Evolutionary conservation across 768 basidiomycete genomes (phyloP).

Genomic region (Lepiota venenata): DNA sequence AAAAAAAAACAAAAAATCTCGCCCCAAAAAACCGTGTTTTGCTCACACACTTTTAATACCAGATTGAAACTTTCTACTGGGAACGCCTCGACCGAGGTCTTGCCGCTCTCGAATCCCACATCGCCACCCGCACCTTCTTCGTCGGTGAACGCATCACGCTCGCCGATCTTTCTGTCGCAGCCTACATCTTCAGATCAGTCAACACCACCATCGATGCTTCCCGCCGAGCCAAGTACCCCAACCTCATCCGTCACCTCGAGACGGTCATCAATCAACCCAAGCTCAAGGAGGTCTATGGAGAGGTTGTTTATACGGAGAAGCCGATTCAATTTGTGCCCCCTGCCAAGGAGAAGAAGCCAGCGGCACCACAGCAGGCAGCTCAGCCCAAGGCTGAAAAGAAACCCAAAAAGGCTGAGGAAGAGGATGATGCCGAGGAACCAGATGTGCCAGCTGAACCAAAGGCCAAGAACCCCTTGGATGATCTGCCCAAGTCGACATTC

Average conservation of each 20-base stretch:
- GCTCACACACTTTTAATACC: neutral
- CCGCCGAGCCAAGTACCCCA: slow-evolving; percentile 63
- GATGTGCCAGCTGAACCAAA: slow-evolving; percentile 81
- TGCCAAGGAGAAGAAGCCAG: slow-evolving; percentile 76
- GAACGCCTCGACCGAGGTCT: slow-evolving; percentile 59
- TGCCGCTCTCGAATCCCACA: slow-evolving; percentile 67
- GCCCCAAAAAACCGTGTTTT: neutral
- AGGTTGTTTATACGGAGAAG: slow-evolving; percentile 63
- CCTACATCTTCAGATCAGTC: slow-evolving; percentile 52
- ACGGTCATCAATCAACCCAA: slow-evolving; percentile 85
- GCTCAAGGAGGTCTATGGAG: slow-evolving; percentile 64
- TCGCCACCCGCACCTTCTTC: slow-evolving; percentile 81
- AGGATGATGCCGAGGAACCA: slow-evolving; percentile 74
- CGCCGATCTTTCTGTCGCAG: slow-evolving; percentile 77
- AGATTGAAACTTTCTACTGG: slow-evolving; percentile 56
- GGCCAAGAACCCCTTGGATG: slow-evolving; percentile 91
- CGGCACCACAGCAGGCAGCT: slow-evolving; percentile 44
- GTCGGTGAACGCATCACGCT: slow-evolving; percentile 93
- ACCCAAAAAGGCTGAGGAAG: slow-evolving; percentile 54
- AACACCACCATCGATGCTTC: slow-evolving; percentile 60
- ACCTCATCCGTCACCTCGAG: slow-evolving; percentile 81
- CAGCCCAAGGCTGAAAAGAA: slow-evolving; percentile 62
- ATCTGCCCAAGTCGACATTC: slow-evolving; percentile 81
- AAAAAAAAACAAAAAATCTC: slow-evolving; percentile 12
- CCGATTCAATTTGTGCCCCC: slow-evolving; percentile 68